Base-by-base conservation (phyloP, 108 stramenopile species). In the Craspedostauros australis region DNA sequence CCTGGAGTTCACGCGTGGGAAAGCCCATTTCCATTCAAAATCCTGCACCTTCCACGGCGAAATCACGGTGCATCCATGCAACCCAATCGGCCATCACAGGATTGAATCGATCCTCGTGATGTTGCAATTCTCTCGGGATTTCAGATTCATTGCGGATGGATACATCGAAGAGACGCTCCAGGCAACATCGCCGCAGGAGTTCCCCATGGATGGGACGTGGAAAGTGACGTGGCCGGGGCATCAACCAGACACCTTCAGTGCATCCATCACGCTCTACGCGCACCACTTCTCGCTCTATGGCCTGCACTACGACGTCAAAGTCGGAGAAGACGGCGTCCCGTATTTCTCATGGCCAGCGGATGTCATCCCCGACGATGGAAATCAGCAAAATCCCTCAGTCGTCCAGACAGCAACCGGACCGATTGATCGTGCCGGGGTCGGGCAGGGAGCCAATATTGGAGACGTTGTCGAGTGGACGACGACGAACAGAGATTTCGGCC, bases 121-220 rank as follows among this genome's bases (percentile, higher is more conserved):
- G 2, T 34, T 80, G 22, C 52, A 52, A 46, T 76, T 80, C 46
- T 73, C 75, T 6, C 37, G 42, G 5, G 64, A 74, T 60, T 63
- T 54, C 39, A 46, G 58, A 39, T 76, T 63, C 31, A 28, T 78
- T 60, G 0, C 24, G 75, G 14, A 25, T 50, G 33, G 62, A 61
- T 39, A 44, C 34, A 32, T 31, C 44, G 7, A 19, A 6, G 8
- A 29, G 11, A 19, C 46, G 56, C 31, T 30, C 19, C 32, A 24
- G 28, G 39, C 8, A 7, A 20, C 11, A 33, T 26, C 52, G 54
- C 46, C 22, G 14, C 19, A 43, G 40, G 28, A 56, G 21, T 73
- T 41, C 32, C 77, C 77, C 5, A 44, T 79, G 21, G 72, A 73
- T 72, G 77, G 77, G n/a, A 22, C 23, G 20, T 79, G 77, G 77